Percentiles rank a stretch among this genome's conserved stretches.
Evolutionary conservation across 352 stramenopile genomes (phyloP).

Genomic region (Pythium sp.): DNA sequence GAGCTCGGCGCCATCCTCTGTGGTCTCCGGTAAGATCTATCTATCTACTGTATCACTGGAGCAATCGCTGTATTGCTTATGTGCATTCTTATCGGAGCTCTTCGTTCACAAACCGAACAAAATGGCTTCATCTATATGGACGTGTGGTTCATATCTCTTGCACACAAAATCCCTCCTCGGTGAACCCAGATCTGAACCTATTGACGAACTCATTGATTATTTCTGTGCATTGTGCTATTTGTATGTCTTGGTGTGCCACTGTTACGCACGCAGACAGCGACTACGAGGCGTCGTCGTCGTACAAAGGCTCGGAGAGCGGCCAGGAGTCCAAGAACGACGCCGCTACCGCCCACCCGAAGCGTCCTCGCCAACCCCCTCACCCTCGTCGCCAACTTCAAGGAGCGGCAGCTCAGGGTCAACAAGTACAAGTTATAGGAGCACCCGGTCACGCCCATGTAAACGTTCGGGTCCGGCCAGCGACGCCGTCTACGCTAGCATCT

Average conservation of each 20-base stretch:
- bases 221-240: background rate
- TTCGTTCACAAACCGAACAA: background rate
- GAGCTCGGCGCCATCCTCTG: slow-evolving; percentile 20
- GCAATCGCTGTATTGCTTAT: background rate
- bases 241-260: slow-evolving; percentile 4
- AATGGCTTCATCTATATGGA: slow-evolving; percentile 4
- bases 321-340: slow-evolving; percentile 6
- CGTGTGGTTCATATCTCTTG: background rate
- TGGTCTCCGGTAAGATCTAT: slow-evolving; percentile 21
- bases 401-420: background rate
- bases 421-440: background rate
- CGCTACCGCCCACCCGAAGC: too few species aligned
- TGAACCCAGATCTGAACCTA: slow-evolving; percentile 14
- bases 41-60: background rate
- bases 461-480: background rate
- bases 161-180: background rate
- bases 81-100: background rate
- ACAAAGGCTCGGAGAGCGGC: slow-evolving; percentile 6
- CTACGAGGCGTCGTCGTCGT: slow-evolving; percentile 15
- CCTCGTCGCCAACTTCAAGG: background rate
- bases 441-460: background rate
- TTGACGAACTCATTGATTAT: background rate
- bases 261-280: slow-evolving; percentile 16
- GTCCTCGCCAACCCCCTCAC: background rate
- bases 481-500: background rate